A percentile compares a stretch with the other conserved stretches of the same genome.
Conservation (phyloP, 805 yeast genomes). For the Wickerhamomyces canadensis region DNA sequence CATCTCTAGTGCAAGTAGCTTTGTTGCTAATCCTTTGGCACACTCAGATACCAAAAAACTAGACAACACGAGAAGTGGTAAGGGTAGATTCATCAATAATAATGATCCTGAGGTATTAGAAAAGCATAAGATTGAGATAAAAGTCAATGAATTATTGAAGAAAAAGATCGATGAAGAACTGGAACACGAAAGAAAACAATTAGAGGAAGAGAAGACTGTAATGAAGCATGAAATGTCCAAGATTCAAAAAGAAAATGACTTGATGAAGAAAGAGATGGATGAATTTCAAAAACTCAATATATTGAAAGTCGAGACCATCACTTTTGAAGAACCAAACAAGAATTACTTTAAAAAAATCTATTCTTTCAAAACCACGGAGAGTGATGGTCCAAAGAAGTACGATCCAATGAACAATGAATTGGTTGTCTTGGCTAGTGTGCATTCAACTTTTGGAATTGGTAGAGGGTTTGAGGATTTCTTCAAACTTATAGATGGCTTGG, state of each 20-base stretch:
- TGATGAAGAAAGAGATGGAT: not conserved
- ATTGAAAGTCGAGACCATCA: constrained; percentile 2
- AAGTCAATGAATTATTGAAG: constrained; percentile 16
- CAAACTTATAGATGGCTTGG: constrained; percentile 5
- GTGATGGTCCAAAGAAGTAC: constrained; percentile 3
- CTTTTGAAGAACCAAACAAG: not conserved
- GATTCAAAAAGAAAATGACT: not conserved
- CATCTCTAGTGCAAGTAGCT: not conserved
- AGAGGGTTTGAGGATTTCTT: constrained; percentile 13
- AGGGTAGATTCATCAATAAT: constrained; percentile 8
- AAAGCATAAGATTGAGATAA: constrained; percentile 13
- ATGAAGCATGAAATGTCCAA: not conserved
- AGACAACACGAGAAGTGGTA: constrained; percentile 1
- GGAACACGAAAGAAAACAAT: constrained; percentile 4
- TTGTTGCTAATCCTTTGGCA: not conserved
- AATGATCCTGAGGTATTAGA: constrained; percentile 11
- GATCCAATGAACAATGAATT: constrained; percentile 13
- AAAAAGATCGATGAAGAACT: constrained; percentile 11
- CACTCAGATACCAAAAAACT: too few relatives aligned
- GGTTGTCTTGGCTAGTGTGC: constrained; percentile 11
- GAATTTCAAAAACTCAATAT: not conserved
- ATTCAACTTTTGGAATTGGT: constrained; percentile 9
- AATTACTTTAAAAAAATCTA: constrained; percentile 8
- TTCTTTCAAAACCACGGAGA: constrained; percentile 2
- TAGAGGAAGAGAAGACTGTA: too few relatives aligned